Evolutionary conservation across 768 basidiomycete species (phyloP), one percentile per base, ranked within the genome.

Genomic region (Leccinum sublutescens): DNA sequence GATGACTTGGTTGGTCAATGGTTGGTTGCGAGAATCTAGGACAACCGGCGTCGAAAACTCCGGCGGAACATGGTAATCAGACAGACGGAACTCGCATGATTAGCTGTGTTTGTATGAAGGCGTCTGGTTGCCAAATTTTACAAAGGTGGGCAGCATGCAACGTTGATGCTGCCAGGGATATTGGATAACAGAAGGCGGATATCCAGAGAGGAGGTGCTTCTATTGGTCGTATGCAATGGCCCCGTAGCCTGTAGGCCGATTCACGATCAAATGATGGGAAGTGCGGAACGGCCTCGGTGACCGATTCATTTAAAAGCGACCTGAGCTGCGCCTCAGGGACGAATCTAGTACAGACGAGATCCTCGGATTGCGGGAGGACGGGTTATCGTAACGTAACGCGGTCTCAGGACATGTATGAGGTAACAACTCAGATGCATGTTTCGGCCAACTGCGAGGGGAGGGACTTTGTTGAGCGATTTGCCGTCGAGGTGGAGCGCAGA

Each of bases 311-410:
- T 61, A 21, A n/a, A 52, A 5, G 0, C 27, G 52, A 29, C 45
- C 40, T 40, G 23, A 15, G 40, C 3, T n/a, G 58, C 54, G 25
- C 21, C 50, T 59, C 48, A 56, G 55, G 64, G 14, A 49, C 55
- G 21, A 23, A 12, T 9, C 29, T 5, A 27, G 34, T 10, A 43
- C 31, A 38, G 54, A 50, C 50, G 58, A 52, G 58, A 49, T 69
- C 59, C 64, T 67, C 62, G 64, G 64, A 34, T 50, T 55, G 64
- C 61, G 65, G 54, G 36, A 57, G 38, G 31, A 34, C 34, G n/a
- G 31, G 14, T 25, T 36, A 60, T 15, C 23, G 23, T 23, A 23
- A 23, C 27, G 62, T 60, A 49, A 63, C 50, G 29, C 50, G 40
- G 40, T 29, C 36, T 51, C 43, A 27, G 50, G 40, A 43, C 11